phyloP scores from a whole-genome alignment of 2,329 filamentous ascomycete genomes.

The Arthrobotrys iridis region DNA sequence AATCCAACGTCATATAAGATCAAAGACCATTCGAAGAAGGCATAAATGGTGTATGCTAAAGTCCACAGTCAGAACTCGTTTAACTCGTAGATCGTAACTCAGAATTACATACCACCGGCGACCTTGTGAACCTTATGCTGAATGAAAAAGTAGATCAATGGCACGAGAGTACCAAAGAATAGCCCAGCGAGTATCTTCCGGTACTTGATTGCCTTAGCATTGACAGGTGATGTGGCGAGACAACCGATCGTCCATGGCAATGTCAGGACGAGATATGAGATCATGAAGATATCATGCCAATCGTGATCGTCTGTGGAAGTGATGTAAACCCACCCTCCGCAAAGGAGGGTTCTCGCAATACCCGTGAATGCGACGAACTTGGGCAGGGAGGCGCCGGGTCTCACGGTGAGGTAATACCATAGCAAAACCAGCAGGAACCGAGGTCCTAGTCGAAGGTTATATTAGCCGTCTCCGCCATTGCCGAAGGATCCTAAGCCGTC shows the following conservation, averaged over 20 bases:
- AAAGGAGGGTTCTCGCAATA: slow-evolving; percentile 87
- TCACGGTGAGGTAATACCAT: slow-evolving; percentile 88
- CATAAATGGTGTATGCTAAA: slow-evolving; percentile 92
- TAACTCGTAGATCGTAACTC: background rate
- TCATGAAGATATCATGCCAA: slow-evolving; percentile 99
- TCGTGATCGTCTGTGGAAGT: slow-evolving; percentile 98
- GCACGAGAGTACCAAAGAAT: slow-evolving; percentile 91
- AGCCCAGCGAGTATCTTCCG: slow-evolving; percentile 82
- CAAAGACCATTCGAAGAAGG: slow-evolving; percentile 97
- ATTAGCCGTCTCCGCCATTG: slow-evolving; percentile 18
- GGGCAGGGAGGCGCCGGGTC: slow-evolving; percentile 77
- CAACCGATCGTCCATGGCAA: slow-evolving; percentile 95
- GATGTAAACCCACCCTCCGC: slow-evolving; percentile 97
- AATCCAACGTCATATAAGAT: slow-evolving; percentile 96
- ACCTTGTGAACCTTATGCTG: slow-evolving; percentile 97
- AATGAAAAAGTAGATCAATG: slow-evolving; percentile 95
- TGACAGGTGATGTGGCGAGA: slow-evolving; percentile 84
- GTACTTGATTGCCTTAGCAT: slow-evolving; percentile 83
- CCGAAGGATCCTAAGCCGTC: background rate
- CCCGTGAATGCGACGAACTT: slow-evolving; percentile 83
- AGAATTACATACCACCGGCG: slow-evolving; percentile 77
- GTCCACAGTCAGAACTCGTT: slow-evolving; percentile 15
- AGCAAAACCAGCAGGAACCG: slow-evolving; percentile 89
- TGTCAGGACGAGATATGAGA: slow-evolving; percentile 92
- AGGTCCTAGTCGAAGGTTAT: slow-evolving; percentile 70